These are phyloP conservation scores for Cercophora scortea DNA, from an alignment of 495 filamentous ascomycete genomes.

Conservation along the genomic window DNA sequence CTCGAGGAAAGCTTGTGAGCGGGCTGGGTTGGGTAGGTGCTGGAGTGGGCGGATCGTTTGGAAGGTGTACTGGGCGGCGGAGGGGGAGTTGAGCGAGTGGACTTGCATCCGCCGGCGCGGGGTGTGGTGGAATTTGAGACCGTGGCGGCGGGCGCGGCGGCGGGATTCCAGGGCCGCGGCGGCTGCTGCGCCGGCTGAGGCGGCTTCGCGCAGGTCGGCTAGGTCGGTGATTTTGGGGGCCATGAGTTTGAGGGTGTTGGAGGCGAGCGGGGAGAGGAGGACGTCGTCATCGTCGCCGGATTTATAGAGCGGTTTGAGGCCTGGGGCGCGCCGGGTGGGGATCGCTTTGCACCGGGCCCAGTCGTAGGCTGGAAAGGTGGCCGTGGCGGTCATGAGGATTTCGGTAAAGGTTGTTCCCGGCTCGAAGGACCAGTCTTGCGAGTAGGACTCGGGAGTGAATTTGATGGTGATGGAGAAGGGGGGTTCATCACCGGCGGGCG, in stretches of 20 bases:
- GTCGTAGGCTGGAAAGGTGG: slow-evolving; percentile 20
- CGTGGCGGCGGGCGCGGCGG: slow-evolving; percentile 26
- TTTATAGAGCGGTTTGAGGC: slow-evolving; percentile 16
- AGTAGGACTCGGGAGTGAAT: slow-evolving; percentile 19
- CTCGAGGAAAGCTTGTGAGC: slow-evolving; percentile 63
- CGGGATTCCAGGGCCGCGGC: slow-evolving; percentile 30
- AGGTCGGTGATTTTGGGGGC: slow-evolving; percentile 50
- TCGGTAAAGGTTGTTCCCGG: slow-evolving; percentile 8
- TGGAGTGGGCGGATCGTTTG: slow-evolving; percentile 64
- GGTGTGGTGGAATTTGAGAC: slow-evolving; percentile 8
- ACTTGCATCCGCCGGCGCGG: slow-evolving; percentile 3
- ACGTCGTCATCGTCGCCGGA: slow-evolving; percentile 23
- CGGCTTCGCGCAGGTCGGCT: slow-evolving; percentile 31
- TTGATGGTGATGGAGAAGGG: slow-evolving; percentile 14
- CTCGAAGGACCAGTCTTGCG: slow-evolving; percentile 13
- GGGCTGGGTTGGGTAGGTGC: slow-evolving; percentile 67
- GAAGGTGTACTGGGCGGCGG: slow-evolving; percentile 70
- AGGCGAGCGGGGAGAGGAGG: slow-evolving; percentile 41
- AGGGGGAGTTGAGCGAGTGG: slow-evolving; percentile 16
- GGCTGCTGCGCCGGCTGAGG: slow-evolving; percentile 29
- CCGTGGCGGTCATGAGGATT: slow-evolving; percentile 8
- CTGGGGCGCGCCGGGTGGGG: slow-evolving; percentile 10
- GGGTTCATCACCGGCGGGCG: neutral
- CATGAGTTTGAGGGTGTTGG: slow-evolving; percentile 56
- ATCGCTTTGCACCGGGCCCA: slow-evolving; percentile 25